A percentile compares a stretch with the other conserved stretches of the same genome.
Evolutionary conservation across 345 rosid genomes (phyloP).

Genomic region (Populus pruinosa): DNA sequence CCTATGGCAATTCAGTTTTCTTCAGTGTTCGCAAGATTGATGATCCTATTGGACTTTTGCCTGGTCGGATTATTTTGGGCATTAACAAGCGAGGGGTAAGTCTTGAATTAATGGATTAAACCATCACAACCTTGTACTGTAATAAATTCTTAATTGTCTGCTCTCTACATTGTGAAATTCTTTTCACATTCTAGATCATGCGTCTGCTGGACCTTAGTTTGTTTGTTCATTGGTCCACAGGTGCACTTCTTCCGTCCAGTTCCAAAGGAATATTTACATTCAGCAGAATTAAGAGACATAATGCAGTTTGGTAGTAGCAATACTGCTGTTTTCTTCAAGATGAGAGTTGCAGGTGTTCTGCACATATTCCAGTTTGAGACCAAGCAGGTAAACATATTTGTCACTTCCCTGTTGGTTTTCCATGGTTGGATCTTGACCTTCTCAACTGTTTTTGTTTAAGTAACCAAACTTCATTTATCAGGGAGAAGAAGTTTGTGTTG

Average conservation of each 20-base stretch:
- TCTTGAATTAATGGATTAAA: conserved; percentile 9
- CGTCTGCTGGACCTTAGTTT: conserved; percentile 9
- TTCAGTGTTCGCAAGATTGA: conserved; percentile 91
- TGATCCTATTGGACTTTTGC: conserved; percentile 97
- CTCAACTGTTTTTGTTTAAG: not conserved
- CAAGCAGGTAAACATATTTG: conserved; percentile 61
- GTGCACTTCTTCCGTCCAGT: conserved; percentile 98
- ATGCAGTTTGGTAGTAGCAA: conserved; percentile 99
- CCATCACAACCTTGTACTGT: not conserved
- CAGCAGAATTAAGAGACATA: conserved; percentile 93
- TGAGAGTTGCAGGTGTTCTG: conserved; percentile 99
- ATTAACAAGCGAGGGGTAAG: conserved; percentile 97
- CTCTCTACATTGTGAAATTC: not conserved
- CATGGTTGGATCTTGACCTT: not conserved
- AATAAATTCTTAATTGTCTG: not conserved
- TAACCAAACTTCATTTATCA: conserved; percentile 18
- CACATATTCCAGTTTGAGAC: conserved; percentile 97
- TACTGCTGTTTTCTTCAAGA: conserved; percentile 93
- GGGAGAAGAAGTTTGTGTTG: conserved; percentile 99
- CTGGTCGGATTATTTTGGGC: conserved; percentile 86
- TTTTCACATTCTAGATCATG: not conserved
- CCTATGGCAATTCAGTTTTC: conserved; percentile 93
- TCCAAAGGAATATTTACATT: conserved; percentile 94
- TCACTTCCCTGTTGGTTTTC: not conserved
- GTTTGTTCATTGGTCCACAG: conserved; percentile 32